Evolutionary conservation across 2,329 filamentous ascomycete genomes (phyloP).

Genomic region (Aureobasidium melanogenum): DNA sequence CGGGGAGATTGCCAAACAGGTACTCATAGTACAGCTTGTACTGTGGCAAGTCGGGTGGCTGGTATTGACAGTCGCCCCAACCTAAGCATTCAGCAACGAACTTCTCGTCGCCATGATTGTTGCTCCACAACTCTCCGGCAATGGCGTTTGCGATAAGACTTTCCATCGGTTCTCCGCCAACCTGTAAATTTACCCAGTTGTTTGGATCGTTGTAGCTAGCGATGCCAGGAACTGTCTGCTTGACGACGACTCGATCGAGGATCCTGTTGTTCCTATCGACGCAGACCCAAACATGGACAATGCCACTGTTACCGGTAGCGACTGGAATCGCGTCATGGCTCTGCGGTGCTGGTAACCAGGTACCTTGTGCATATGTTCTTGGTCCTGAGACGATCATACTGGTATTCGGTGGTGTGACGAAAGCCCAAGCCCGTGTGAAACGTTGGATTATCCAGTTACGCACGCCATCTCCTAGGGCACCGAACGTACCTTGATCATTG

Average conservation of each 20-base stretch:
- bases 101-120: background rate
- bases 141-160: background rate
- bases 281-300: background rate
- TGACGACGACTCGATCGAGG: background rate
- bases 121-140: background rate
- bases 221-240: background rate
- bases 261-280: background rate
- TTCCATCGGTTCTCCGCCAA: constrained; percentile 1
- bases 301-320: background rate
- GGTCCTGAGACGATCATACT: background rate
- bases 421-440: background rate
- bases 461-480: background rate
- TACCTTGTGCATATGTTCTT: background rate
- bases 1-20: background rate
- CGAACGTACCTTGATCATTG: background rate
- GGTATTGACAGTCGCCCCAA: background rate
- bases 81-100: background rate
- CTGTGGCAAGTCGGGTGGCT: background rate
- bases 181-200: background rate
- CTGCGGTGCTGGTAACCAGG: background rate
- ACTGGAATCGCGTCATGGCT: background rate
- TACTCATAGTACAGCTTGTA: constrained; percentile 3
- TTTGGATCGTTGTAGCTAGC: background rate
- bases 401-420: background rate
- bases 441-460: background rate